These are phyloP conservation scores for Austroboletus niveus DNA, from an alignment of 1,284 basidiomycete species.

Conservation along the genomic window DNA sequence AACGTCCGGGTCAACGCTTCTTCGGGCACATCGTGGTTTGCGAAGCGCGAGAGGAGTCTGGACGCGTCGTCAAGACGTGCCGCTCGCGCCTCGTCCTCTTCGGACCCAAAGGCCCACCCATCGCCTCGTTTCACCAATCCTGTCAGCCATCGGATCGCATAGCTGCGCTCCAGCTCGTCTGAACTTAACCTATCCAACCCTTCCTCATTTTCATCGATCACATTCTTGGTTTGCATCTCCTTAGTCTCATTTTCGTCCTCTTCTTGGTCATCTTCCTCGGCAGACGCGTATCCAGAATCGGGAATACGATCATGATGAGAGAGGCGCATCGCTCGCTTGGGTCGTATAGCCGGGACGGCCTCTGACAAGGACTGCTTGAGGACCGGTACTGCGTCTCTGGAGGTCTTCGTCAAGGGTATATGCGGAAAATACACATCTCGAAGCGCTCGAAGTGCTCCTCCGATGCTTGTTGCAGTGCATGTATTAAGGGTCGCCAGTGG, in stretches of 20 bases:
- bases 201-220: slow-evolving; percentile 16
- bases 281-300: slow-evolving; percentile 66
- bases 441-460: slow-evolving; percentile 32
- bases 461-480: slow-evolving; percentile 26
- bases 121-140: slow-evolving; percentile 62
- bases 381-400: slow-evolving; percentile 6
- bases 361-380: slow-evolving; percentile 14
- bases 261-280: slow-evolving; percentile 48
- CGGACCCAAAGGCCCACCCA: slow-evolving; percentile 39
- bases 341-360: slow-evolving; percentile 3
- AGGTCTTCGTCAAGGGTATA: slow-evolving; percentile 1
- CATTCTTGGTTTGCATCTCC: slow-evolving; percentile 2
- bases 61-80: slow-evolving; percentile 38
- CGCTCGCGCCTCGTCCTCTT: slow-evolving; percentile 33
- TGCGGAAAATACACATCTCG: slow-evolving; percentile 44
- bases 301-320: slow-evolving; percentile 43
- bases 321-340: slow-evolving; percentile 22
- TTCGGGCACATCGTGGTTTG: slow-evolving; percentile 36
- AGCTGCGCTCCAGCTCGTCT: slow-evolving; percentile 54
- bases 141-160: slow-evolving; percentile 56
- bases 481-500: slow-evolving; percentile 41
- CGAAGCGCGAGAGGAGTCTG: slow-evolving; percentile 63
- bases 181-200: slow-evolving; percentile 40
- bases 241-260: slow-evolving; percentile 20
- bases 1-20: slow-evolving; percentile 53